These are phyloP conservation scores for Ochetophila trinervis DNA, from an alignment of 306 rosid genomes.

Conservation along the genomic window DNA sequence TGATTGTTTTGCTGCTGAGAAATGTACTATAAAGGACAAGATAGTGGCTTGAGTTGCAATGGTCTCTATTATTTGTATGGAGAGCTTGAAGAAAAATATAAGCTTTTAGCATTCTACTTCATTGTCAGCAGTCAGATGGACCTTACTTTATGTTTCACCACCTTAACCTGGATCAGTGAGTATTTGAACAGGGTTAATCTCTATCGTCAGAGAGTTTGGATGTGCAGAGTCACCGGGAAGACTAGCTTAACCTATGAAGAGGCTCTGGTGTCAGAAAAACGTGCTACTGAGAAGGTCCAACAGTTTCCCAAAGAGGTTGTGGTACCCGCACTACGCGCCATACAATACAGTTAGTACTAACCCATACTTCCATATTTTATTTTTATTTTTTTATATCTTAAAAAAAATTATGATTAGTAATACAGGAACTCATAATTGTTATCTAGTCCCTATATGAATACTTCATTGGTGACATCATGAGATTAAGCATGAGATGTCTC, in stretches of 20 bases:
- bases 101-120: slow-evolving; percentile 6
- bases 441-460: background rate
- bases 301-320: slow-evolving; percentile 79
- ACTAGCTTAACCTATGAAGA: slow-evolving; percentile 85
- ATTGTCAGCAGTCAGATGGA: background rate
- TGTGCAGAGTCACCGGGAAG: slow-evolving; percentile 80
- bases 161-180: slow-evolving; percentile 62
- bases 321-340: slow-evolving; percentile 60
- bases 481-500: background rate
- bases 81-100: background rate
- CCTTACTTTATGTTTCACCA: slow-evolving; percentile 17
- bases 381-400: background rate
- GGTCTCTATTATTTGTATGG: background rate
- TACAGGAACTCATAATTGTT: background rate
- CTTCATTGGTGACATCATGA: background rate
- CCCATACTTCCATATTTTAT: slow-evolving; percentile 5
- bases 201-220: slow-evolving; percentile 87
- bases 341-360: slow-evolving; percentile 78
- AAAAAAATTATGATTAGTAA: background rate
- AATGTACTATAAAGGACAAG: background rate
- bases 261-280: slow-evolving; percentile 84
- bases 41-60: background rate
- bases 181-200: slow-evolving; percentile 68
- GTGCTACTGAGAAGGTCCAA: slow-evolving; percentile 76
- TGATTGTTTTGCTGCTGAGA: background rate